Conservation (phyloP, 148 eudicot genomes). For the Rhododendron ferrugineum region DNA sequence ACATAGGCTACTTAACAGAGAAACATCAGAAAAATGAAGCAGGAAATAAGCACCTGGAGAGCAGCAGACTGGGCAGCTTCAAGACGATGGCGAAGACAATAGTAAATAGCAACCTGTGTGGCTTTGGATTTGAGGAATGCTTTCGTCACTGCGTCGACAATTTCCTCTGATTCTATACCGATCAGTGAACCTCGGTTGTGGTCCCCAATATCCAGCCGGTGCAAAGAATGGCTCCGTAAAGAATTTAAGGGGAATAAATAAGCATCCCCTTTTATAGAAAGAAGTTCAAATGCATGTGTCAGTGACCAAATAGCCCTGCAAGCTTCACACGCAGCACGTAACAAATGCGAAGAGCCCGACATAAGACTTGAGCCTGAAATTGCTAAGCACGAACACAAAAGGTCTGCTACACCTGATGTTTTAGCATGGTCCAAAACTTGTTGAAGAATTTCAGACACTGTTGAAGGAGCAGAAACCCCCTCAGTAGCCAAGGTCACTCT, state of each 20-base stretch:
- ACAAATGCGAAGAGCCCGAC: slow-evolving; percentile 74
- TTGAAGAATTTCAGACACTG: slow-evolving; percentile 36
- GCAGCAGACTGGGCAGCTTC: slow-evolving; percentile 59
- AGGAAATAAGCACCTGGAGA: slow-evolving; percentile 51
- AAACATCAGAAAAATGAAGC: slow-evolving; percentile 2
- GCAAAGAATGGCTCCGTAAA: slow-evolving; percentile 51
- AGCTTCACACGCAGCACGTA: slow-evolving; percentile 88
- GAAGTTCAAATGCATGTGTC: slow-evolving; percentile 60
- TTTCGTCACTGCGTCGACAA: slow-evolving; percentile 52
- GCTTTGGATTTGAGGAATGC: slow-evolving; percentile 66
- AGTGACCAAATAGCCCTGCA: slow-evolving; percentile 83
- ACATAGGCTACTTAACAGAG: background rate
- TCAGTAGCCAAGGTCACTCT: slow-evolving; percentile 22
- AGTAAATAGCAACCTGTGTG: slow-evolving; percentile 67
- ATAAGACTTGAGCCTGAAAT: slow-evolving; percentile 75
- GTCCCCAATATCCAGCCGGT: slow-evolving; percentile 48
- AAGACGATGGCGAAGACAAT: slow-evolving; percentile 77
- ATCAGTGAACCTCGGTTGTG: slow-evolving; percentile 33
- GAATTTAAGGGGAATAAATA: slow-evolving; percentile 56
- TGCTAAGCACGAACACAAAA: slow-evolving; percentile 57
- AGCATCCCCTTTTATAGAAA: slow-evolving; percentile 35
- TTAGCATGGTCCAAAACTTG: slow-evolving; percentile 80
- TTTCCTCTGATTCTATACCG: slow-evolving; percentile 47
- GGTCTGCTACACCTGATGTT: slow-evolving; percentile 55
- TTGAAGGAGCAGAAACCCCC: slow-evolving; percentile 23